These are phyloP conservation scores for Eremothecium coryli DNA, from an alignment of 1,139 yeast genomes.

Conservation along the genomic window DNA sequence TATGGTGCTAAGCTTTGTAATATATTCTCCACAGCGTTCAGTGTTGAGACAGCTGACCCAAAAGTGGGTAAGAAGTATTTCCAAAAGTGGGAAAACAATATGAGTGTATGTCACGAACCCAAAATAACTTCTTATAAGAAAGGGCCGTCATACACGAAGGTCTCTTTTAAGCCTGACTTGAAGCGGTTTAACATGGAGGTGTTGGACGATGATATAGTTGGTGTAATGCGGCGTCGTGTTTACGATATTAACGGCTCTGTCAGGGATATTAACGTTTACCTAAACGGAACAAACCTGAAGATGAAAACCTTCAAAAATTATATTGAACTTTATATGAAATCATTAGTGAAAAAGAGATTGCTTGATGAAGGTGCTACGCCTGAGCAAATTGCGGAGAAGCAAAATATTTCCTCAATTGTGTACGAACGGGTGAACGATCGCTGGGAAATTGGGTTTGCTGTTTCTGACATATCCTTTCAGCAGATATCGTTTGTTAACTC, in stretches of 20 bases:
- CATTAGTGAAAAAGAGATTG: constrained; percentile 41
- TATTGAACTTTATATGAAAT: constrained; percentile 81
- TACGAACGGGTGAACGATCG: constrained; percentile 70
- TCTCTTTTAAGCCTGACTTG: constrained; percentile 85
- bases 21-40: constrained; percentile 82
- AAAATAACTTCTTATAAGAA: constrained; percentile 48
- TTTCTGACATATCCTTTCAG: constrained; percentile 81
- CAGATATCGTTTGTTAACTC: constrained; percentile 97
- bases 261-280: constrained; percentile 66
- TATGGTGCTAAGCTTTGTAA: constrained; percentile 96
- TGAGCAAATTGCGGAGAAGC: constrained; percentile 24
- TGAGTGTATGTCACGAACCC: constrained; percentile 73
- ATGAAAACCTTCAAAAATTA: constrained; percentile 74
- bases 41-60: constrained; percentile 82
- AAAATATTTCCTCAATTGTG: constrained; percentile 54
- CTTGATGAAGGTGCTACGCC: constrained; percentile 32
- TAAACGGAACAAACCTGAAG: constrained; percentile 66
- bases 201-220: constrained; percentile 71
- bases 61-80: constrained; percentile 51
- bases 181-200: constrained; percentile 72
- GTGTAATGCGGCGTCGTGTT: constrained; percentile 86
- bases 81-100: constrained; percentile 82
- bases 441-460: constrained; percentile 96
- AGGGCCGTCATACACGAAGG: constrained; percentile 66
- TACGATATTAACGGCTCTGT: constrained; percentile 95